These are phyloP conservation scores for Russula griseocarnosa DNA, from an alignment of 768 basidiomycete genomes.

Conservation along the genomic window DNA sequence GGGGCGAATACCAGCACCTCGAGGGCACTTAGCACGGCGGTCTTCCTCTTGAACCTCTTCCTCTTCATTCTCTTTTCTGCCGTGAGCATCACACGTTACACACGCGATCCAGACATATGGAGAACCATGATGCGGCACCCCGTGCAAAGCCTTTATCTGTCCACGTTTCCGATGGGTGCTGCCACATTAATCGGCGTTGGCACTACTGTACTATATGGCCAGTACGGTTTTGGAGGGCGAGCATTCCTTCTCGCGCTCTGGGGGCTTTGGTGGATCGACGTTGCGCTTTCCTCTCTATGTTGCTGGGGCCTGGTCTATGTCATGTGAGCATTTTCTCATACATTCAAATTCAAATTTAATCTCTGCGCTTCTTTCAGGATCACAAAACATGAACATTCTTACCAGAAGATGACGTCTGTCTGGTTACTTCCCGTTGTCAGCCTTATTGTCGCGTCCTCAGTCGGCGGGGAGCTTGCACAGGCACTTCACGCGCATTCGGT, in stretches of 20 bases:
- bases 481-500: constrained; percentile 46
- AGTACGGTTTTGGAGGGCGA: constrained; percentile 48
- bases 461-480: constrained; percentile 56
- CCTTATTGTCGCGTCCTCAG: constrained; percentile 63
- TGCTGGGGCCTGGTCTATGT: constrained; percentile 59
- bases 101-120: constrained; percentile 49
- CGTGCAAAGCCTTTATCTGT: constrained; percentile 47
- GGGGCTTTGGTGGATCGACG: constrained; percentile 68
- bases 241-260: constrained; percentile 54
- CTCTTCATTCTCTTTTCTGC: constrained; percentile 40
- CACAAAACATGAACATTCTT: constrained; percentile 47
- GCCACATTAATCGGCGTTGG: constrained; percentile 55
- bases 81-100: constrained; percentile 49
- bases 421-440: constrained; percentile 80
- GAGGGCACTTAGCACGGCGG: constrained; percentile 41
- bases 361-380: constrained; percentile 4
- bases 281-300: constrained; percentile 51
- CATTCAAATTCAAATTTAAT: neutral
- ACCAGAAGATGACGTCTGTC: constrained; percentile 52
- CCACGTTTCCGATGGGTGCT: constrained; percentile 54
- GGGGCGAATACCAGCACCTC: constrained; percentile 41
- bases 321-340: constrained; percentile 46
- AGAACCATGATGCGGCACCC: constrained; percentile 47
- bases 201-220: constrained; percentile 42
- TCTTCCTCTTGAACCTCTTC: constrained; percentile 55